Evolutionary conservation across 177 flowering plant species (phyloP).

Genomic region (Telopea speciosissima): DNA sequence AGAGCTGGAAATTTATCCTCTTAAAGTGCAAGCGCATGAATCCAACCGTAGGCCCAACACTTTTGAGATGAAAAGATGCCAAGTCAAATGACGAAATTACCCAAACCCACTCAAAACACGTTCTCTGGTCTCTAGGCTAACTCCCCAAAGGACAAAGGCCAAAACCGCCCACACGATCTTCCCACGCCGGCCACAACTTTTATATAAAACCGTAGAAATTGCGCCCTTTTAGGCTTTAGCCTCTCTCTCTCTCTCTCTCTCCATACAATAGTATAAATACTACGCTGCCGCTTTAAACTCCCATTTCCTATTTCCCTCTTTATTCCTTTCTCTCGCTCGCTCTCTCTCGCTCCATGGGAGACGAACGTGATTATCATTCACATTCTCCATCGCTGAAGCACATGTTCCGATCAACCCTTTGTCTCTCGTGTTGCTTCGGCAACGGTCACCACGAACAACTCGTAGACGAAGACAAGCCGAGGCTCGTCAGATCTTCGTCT

Average conservation of each 20-base stretch:
- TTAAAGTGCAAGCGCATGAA: no score
- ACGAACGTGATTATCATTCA: neutral
- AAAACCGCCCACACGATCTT: no score
- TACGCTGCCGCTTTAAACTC: neutral
- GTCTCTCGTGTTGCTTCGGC: constrained; percentile 33
- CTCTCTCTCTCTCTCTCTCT: neutral
- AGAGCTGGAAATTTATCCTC: no score
- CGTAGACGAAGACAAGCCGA: constrained; percentile 5
- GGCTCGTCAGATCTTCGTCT: constrained; percentile 23
- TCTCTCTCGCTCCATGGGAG: constrained; percentile 6
- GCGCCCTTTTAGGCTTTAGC: neutral
- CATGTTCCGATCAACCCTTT: constrained; percentile 15
- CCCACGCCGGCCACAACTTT: no score
- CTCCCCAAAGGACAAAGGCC: no score
- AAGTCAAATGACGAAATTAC: no score
- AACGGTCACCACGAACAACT: neutral
- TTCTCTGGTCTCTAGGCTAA: no score
- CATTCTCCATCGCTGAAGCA: constrained; percentile 16
- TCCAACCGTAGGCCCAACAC: no score
- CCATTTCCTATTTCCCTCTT: neutral
- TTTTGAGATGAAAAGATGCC: no score
- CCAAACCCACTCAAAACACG: no score
- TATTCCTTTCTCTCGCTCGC: neutral
- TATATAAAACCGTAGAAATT: neutral
- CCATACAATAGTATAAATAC: no score